Evolutionary conservation across 2,329 filamentous ascomycete genomes (phyloP), one percentile per base, ranked within the genome.

Genomic region (Pseudogymnoascus sp.): DNA sequence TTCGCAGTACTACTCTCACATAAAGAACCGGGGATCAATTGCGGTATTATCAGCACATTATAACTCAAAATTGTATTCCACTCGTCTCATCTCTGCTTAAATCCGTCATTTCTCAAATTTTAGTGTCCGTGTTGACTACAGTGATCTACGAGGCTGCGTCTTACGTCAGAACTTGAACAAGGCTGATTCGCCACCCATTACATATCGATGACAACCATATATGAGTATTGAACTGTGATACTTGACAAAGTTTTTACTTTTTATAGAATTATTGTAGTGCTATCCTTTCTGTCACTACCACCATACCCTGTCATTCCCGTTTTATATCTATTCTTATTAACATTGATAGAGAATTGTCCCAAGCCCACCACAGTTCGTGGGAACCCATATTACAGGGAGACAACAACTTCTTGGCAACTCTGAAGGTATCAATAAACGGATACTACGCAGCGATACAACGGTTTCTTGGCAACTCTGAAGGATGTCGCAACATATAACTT

Each of bases 171-270:
- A 13, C n/a, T 13, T 10, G 23, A 48, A 5, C 45, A 19, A 30
- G n/a, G 45, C 45, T 52, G 1, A n/a, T 30, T 30, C 45, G 45
- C 45, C 45, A 52, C 41, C n/a, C 38, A 52, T 52, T 52, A 52
- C 45, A 52, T 52, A 52, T 52, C 45, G 45, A 52, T 52, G 45
- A 52, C 45, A 30, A 30, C 45, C 45, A 52, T 15, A 52, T 19
- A 4, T 8, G 15, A 28, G 23, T 48, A 28, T 10, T 10, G 41
- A 48, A 28, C n/a, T 28, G 13, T n/a, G 41, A 19, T 52, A 52
- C 15, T 52, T 30, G 30, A 28, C 9, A 52, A 19, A 15, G n/a
- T n/a, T 30, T 30, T 52, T 19, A 9, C 45, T 33, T 52, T 52
- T 30, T 52, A 52, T 52, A 52, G 26, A 52, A 52, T 52, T 52